Base-by-base conservation (phyloP, 2,329 filamentous ascomycete genomes). In the Domatiomyces globalis region DNA sequence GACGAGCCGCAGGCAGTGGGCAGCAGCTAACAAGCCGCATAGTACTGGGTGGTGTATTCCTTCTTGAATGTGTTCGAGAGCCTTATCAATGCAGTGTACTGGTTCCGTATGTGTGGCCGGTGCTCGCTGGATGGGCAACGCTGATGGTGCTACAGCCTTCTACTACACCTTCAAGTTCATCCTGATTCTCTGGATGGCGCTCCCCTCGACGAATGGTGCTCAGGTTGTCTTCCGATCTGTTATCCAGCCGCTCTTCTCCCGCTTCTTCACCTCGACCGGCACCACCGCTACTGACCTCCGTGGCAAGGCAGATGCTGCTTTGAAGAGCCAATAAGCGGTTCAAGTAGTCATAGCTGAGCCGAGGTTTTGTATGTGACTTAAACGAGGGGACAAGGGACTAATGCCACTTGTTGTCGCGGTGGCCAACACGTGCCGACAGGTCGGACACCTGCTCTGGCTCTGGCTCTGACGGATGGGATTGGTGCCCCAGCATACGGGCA, bases 161-260 rank as follows among this genome's bases (percentile, higher is more conserved):
- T 98, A 98, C 84, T 98, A 87, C 74, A 90, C 89, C 68, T 96
- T 98, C 85, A 98, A 98, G 80, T 95, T 98, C 68, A 76, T 94
- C 67, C 85, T 96, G 69, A 79, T 96, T 64, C 83, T 98, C 69
- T 98, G 92, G 92, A 88, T 98, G 74, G 83, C 90, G 63, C 87
- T 98, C 65, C 92, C 92, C 69, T 79, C 86, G 71, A 95, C 94
- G 76, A 96, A 92, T 68, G 92, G 92, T 67, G 90, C 92, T 65
- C 88, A 96, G 71, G 73, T 96, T 66, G 78, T 98, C 74, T 98
- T 96, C 86, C 85, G 87, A 71, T 95, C 89, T 58, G 87, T 96
- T 80, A 73, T 98, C 68, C 81, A 86, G 67, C 92, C 92, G 63
- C 81, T 94, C 64, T 84, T 96, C 68, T 80, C 87, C 69, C 87